Conservation (phyloP, 139 green algal genomes). For the Auxenochlorella protothecoides region DNA sequence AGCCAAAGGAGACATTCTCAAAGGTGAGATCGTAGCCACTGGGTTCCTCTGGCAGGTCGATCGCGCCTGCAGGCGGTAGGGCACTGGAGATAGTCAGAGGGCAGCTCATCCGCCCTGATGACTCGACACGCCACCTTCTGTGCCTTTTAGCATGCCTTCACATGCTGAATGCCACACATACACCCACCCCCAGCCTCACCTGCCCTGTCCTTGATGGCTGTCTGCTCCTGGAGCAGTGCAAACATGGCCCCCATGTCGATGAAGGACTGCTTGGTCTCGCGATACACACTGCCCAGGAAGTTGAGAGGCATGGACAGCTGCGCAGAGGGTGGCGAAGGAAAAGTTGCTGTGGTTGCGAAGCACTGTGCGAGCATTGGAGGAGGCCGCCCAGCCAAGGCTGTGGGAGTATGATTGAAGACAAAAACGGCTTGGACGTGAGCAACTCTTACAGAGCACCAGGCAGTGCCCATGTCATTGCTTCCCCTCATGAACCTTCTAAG, state of each 20-base stretch:
- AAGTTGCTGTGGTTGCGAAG: not conserved
- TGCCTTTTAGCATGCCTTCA: not conserved
- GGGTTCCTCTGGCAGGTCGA: constrained; percentile 17
- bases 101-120: too few species aligned
- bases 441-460: too few species aligned
- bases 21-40: constrained; percentile 42
- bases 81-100: not conserved
- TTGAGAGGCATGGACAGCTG: constrained; percentile 95
- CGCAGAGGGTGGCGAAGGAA: not conserved
- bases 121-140: not conserved
- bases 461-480: too few species aligned
- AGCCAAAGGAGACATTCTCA: constrained; percentile 56
- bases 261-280: constrained; percentile 87
- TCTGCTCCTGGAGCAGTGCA: constrained; percentile 48
- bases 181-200: not conserved
- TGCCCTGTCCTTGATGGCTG: constrained; percentile 7
- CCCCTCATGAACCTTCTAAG: too few species aligned
- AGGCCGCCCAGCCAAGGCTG: not conserved
- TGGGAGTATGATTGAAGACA: too few species aligned
- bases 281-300: constrained; percentile 95
- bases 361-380: not conserved
- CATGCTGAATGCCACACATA: too few species aligned
- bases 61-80: constrained; percentile 23
- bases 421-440: too few species aligned
- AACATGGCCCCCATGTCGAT: constrained; percentile 97